Conservation (phyloP, 2,329 filamentous ascomycete genomes). For the Dendryphion nanum region DNA sequence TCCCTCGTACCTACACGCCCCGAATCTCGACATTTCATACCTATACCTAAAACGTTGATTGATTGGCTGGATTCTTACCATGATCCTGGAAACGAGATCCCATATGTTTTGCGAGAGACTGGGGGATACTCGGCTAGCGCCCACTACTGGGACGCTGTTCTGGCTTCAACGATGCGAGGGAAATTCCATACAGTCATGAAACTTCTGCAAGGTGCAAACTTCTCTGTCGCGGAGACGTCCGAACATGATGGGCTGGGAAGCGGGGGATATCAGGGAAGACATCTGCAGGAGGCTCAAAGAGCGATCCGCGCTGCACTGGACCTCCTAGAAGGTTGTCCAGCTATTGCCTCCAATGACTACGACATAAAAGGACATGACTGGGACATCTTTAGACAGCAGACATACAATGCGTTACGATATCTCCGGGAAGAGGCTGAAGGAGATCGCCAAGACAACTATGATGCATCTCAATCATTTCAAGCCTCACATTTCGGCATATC, state of each 20-base stretch:
- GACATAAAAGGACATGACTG: conserved; percentile 79
- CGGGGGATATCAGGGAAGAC: conserved; percentile 68
- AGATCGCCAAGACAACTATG: conserved; percentile 52
- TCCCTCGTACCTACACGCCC: conserved; percentile 23
- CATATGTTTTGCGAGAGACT: conserved; percentile 60
- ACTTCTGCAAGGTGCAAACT: conserved; percentile 72
- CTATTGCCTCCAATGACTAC: conserved; percentile 67
- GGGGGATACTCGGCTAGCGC: conserved; percentile 75
- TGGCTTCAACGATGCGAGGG: conserved; percentile 67
- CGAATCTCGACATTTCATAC: conserved; percentile 31
- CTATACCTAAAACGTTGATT: conserved; percentile 75
- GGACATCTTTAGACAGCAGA: conserved; percentile 76
- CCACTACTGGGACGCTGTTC: conserved; percentile 84
- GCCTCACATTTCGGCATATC: conserved; percentile 36
- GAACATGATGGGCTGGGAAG: conserved; percentile 62
- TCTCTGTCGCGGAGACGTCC: conserved; percentile 69
- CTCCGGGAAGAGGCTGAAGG: conserved; percentile 80
- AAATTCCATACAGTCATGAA: conserved; percentile 65
- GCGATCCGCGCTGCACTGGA: conserved; percentile 68
- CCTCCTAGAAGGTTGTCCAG: conserved; percentile 72
- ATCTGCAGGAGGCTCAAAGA: conserved; percentile 74
- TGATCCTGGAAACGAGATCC: conserved; percentile 65
- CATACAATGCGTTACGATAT: conserved; percentile 66
- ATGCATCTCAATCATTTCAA: conserved; percentile 46
- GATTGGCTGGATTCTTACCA: conserved; percentile 80